Base-by-base conservation (phyloP, 495 filamentous ascomycete genomes). In the Entonaema liquescens region DNA sequence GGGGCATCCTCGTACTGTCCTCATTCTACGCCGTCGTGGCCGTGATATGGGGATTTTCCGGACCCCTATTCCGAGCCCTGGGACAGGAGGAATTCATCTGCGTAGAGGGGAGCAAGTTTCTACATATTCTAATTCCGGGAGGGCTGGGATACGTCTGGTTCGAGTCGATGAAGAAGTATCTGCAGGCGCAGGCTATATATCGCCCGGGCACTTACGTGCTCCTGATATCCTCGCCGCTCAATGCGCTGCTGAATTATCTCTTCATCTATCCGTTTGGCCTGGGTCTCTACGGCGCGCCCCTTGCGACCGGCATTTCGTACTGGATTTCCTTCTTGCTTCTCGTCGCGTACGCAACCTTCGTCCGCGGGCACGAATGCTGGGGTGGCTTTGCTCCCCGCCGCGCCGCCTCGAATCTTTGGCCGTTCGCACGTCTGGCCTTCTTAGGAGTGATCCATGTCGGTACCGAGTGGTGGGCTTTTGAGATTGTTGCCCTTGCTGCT, bases 381-480 rank as follows among this genome's bases (percentile, higher is more conserved):
- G 92, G 94, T 40, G 94, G 94, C 2, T 91, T 93, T 83, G 87
- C 88, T 5, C 77, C 70, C 4, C 82, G 84, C 2, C 84, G 85
- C 23, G 90, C 89, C 19, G 71, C 92, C 33, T 79, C 84, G 19
- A 91, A 93, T 73, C 81, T 91, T 19, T 79, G 88, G 31, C 90
- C 89, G 0, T 98, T 98, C 71, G 84, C 91, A 2, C 88, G 89
- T 7, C 86, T 98, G 5, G 92, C 94, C 6, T 72, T 89, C 35
- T 79, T 97, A 1, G 94, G 94, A 5, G 82, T 97, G 47, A 76
- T 97, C n/a, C 94, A 97, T 72, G 91, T 97, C 23, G 94, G 94
- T 7, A 96, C 92, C 0, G 93, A 97, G 79, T 97, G 94, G 94
- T 97, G 94, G 93, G 94, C 94, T 0, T 97, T 96, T 71, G 94